Evolutionary conservation across 768 basidiomycete species (phyloP).

Genomic region (Suillus clintonianus): DNA sequence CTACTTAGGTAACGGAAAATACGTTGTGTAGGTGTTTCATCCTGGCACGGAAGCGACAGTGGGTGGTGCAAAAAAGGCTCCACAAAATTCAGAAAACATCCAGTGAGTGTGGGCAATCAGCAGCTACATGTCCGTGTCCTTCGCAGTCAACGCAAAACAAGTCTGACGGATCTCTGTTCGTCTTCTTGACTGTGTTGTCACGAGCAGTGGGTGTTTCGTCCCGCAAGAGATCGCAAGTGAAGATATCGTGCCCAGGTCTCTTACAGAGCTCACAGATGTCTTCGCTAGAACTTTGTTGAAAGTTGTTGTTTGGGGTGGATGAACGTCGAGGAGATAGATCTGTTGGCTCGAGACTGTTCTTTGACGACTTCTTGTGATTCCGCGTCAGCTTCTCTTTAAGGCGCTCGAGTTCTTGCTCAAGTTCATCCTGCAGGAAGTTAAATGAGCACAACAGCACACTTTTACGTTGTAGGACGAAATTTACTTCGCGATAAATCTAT

Average conservation of each 20-base stretch:
- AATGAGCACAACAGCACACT: not conserved
- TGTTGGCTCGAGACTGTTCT: slow-evolving; percentile 41
- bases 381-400: slow-evolving; percentile 70
- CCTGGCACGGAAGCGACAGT: slow-evolving; percentile 5
- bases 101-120: slow-evolving; percentile 80
- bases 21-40: slow-evolving; percentile 20
- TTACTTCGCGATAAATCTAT: slow-evolving; percentile 84
- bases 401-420: slow-evolving; percentile 81
- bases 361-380: slow-evolving; percentile 58
- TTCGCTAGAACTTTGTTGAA: slow-evolving; percentile 28
- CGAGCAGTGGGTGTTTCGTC: slow-evolving; percentile 43
- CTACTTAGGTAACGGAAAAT: slow-evolving; percentile 3
- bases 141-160: slow-evolving; percentile 86
- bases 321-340: slow-evolving; percentile 30
- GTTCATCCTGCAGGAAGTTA: slow-evolving; percentile 61
- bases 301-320: slow-evolving; percentile 22
- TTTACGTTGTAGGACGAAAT: slow-evolving; percentile 9
- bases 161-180: slow-evolving; percentile 28
- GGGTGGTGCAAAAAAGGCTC: not conserved
- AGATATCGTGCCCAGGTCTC: slow-evolving; percentile 82
- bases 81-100: slow-evolving; percentile 70
- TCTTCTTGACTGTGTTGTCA: slow-evolving; percentile 9
- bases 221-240: slow-evolving; percentile 76
- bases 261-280: slow-evolving; percentile 86
- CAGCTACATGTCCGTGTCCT: slow-evolving; percentile 71